Evolutionary conservation across 148 eudicot genomes (phyloP).

Genomic region (Rhododendron vialii): DNA sequence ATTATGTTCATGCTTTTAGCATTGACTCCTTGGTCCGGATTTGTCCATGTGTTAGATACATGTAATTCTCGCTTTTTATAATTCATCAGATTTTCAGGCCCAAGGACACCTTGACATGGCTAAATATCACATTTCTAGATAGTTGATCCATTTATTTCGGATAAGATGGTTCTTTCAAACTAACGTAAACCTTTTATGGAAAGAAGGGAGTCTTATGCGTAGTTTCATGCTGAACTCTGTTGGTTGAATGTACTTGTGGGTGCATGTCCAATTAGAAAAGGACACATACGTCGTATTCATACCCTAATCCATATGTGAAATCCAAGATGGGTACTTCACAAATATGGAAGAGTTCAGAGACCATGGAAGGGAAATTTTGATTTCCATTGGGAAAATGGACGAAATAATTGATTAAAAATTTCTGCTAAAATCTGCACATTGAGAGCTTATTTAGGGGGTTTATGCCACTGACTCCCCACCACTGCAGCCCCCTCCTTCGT

Average conservation of each 20-base stretch:
- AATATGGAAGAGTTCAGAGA: not conserved
- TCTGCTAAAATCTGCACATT: not conserved
- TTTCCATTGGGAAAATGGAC: not conserved
- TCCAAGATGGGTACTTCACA: not conserved
- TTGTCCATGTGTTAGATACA: not conserved
- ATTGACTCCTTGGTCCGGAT: not conserved
- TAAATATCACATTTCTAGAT: not conserved
- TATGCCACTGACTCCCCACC: not conserved
- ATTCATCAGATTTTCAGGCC: not conserved
- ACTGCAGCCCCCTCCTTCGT: not conserved
- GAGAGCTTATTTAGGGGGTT: not conserved
- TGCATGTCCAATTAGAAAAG: not conserved
- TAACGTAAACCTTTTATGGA: not conserved
- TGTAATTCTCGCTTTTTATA: not conserved
- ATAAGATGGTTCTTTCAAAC: not conserved
- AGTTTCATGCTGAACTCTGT: not conserved
- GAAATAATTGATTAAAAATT: not conserved
- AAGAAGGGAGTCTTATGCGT: not conserved
- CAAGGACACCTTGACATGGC: not conserved
- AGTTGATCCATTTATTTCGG: not conserved
- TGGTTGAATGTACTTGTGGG: not conserved
- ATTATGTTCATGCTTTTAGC: not conserved
- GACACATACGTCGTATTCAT: not conserved
- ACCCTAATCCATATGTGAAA: not conserved
- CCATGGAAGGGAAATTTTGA: not conserved